Base-by-base conservation (phyloP, 495 filamentous ascomycete species). In the Podospora comata region DNA sequence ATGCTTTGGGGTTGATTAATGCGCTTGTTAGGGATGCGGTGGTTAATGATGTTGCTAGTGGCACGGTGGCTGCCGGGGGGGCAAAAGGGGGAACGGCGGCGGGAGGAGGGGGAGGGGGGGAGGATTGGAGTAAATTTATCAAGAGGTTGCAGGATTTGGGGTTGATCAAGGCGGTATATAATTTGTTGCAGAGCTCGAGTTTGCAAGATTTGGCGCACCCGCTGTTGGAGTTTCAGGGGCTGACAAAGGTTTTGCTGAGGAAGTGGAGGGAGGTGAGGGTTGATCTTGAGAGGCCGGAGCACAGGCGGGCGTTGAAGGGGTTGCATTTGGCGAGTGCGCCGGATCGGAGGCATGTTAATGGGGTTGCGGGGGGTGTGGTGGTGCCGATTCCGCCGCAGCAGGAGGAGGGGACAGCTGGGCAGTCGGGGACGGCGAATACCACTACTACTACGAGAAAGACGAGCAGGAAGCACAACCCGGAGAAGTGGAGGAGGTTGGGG, bases 111-210 rank as follows among this genome's bases (percentile, higher is more conserved):
- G 39, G 39, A 48, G 39, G 39, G 39, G 85, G 83, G 27, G 86
- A 88, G 71, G 94, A 98, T 75, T 99, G 96, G 96, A 92, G 93
- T 18, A 93, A 90, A 68, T 96, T 98, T 74, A 94, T 99, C 66
- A 96, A 96, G 79, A 85, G 87, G 72, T 79, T 98, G 66, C 96
- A 98, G 75, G 94, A 98, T 78, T 80, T 97, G 27, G 96, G 95
- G 0, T 87, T 97, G 54, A 97, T 98, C 67, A 92, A 93, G 71
- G 91, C 92, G 32, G 95, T 97, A 39, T 97, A 89, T 77, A 82
- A 87, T 60, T 85, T 98, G 26, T 96, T 98, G 92, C 95, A 97
- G 78, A 93, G 93, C 67, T 91, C 91, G 16, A 91, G 92, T 0
- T 80, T 97, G n/a, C 93, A 97, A 74, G 95, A 99, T 76, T 84